Evolutionary conservation across 163 green algal genomes (phyloP), one percentile per base, ranked within the genome.

Genomic region (Scenedesmus sp.): DNA sequence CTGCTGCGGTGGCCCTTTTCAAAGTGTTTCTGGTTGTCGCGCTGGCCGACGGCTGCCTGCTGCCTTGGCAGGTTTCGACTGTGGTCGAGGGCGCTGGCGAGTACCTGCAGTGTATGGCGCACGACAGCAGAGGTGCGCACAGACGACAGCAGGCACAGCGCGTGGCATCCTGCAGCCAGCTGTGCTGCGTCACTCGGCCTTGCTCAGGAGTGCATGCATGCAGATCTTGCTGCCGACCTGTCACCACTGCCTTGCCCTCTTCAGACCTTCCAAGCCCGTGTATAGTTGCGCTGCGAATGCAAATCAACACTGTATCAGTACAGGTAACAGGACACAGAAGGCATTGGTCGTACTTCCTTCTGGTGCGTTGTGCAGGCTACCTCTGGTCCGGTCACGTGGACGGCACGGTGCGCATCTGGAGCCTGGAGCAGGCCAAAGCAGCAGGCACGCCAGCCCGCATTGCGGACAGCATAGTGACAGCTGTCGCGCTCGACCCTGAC

Each of bases 331-430:
- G n/a, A n/a, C n/a, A n/a, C n/a, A n/a, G n/a, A n/a, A n/a, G n/a
- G n/a, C n/a, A n/a, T n/a, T n/a, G n/a, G n/a, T n/a, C n/a, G n/a
- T n/a, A n/a, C n/a, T n/a, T n/a, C n/a, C 42, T 70, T 3, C n/a
- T 70, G 30, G 2, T 85, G 42, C 30, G 7, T 44, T 49, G 7
- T 30, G 3, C 85, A 84, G 88, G 88, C 20, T 82, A 85, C 53
- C 79, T 92, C 43, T 92, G 88, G 88, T 76, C 56, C 20, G 88
- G 88, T 10, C 88, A 92, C 49, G 81, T 51, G 18, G 88, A 92
- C 46, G 88, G 88, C 80, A 88, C 59, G 9, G 80, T 92, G 61
- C 88, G 80, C 61, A 26, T 87, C n/a, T 92, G 88, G 70, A 49
- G 22, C 49, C 6, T 84, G 0, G 35, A 81, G 2, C 35, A 49